phyloP scores from a whole-genome alignment of 192 early-diverging fungal genomes.

The Podila verticillata region DNA sequence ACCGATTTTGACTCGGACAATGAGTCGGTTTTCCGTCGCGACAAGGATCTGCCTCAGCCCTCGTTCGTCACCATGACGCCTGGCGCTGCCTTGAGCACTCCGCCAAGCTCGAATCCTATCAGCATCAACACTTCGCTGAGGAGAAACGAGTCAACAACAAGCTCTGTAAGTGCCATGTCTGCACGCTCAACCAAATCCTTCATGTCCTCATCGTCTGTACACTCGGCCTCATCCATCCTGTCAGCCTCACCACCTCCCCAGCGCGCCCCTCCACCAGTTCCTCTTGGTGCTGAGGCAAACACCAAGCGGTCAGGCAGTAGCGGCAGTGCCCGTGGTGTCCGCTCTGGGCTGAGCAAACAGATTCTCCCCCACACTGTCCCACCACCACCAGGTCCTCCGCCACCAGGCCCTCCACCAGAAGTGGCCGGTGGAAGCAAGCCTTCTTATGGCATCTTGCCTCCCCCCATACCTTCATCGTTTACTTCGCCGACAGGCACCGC shows the following conservation, averaged over 20 bases:
- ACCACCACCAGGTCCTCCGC: conserved; percentile 20
- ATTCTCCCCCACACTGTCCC: conserved; percentile 21
- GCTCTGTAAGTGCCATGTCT: conserved; percentile 18
- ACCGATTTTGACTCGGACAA: conserved; percentile 31
- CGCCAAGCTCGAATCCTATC: background rate
- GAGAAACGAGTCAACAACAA: conserved; percentile 30
- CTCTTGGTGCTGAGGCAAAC: background rate
- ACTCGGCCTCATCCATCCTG: conserved; percentile 24
- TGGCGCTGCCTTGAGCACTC: background rate
- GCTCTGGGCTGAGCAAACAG: conserved; percentile 45
- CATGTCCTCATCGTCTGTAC: conserved; percentile 16
- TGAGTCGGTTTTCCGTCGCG: conserved; percentile 19
- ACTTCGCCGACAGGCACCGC: background rate
- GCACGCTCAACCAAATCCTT: conserved; percentile 23
- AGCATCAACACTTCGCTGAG: conserved; percentile 13
- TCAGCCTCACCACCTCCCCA: conserved; percentile 41
- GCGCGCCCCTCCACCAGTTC: conserved; percentile 40
- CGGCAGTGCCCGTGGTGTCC: conserved; percentile 36
- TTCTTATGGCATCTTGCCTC: conserved; percentile 42
- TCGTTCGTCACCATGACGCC: conserved; percentile 27
- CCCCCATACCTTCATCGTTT: conserved; percentile 42
- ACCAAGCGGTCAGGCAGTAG: conserved; percentile 35
- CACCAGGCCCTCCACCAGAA: background rate
- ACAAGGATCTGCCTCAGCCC: conserved; percentile 1
- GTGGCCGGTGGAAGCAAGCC: conserved; percentile 20